Percentiles rank a stretch among this genome's conserved stretches.
These are phyloP conservation scores for Phialophora expanda DNA, from an alignment of 2,329 filamentous ascomycete genomes.

Conservation along the genomic window DNA sequence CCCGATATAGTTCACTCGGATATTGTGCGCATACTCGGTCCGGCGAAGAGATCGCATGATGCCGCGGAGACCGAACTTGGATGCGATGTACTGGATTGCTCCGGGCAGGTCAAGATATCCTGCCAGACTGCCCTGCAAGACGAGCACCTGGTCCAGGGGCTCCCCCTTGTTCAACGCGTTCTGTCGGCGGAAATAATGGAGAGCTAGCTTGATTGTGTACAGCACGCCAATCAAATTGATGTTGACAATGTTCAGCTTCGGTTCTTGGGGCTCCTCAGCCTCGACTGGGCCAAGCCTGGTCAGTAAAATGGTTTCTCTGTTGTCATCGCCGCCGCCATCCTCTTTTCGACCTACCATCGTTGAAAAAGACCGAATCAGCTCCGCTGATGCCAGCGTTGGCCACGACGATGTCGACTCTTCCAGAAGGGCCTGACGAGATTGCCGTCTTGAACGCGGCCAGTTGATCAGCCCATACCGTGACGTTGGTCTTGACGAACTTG, in stretches of 20 bases:
- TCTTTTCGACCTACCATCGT: conserved; percentile 28
- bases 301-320: not conserved
- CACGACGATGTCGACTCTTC: conserved; percentile 67
- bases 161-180: conserved; percentile 38
- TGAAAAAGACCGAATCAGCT: conserved; percentile 41
- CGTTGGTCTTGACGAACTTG: conserved; percentile 56
- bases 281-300: conserved; percentile 38
- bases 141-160: conserved; percentile 40
- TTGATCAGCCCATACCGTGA: conserved; percentile 69
- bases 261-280: conserved; percentile 40
- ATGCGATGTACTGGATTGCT: conserved; percentile 45
- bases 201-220: conserved; percentile 38
- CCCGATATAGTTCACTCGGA: conserved; percentile 47
- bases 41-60: conserved; percentile 47
- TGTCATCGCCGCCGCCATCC: conserved; percentile 42
- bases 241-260: conserved; percentile 45
- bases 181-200: conserved; percentile 45
- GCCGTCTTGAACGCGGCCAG: conserved; percentile 67
- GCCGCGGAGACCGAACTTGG: conserved; percentile 48
- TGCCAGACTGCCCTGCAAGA: conserved; percentile 46
- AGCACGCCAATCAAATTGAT: conserved; percentile 36
- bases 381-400: conserved; percentile 69
- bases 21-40: conserved; percentile 46
- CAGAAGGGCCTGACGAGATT: conserved; percentile 57
- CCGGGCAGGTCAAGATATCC: conserved; percentile 45